phyloP scores from a whole-genome alignment of 2,329 filamentous ascomycete species.

The Gremmenia infestans region DNA sequence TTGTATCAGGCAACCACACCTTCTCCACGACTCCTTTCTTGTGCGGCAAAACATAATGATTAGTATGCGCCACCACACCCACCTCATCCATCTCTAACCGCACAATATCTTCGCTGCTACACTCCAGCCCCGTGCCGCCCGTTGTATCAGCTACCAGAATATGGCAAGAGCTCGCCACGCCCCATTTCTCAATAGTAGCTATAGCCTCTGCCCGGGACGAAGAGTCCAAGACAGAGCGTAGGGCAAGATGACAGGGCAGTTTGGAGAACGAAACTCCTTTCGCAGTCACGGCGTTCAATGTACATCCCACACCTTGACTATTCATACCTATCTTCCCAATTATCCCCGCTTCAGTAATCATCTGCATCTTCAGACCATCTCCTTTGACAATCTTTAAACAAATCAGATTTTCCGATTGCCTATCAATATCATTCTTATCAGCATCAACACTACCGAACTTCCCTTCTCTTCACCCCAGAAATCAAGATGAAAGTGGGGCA shows the following conservation, averaged over 20 bases:
- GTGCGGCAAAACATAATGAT: conserved; percentile 24
- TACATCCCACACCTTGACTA: conserved; percentile 45
- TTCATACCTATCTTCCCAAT: conserved; percentile 49
- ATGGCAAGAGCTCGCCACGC: conserved; percentile 48
- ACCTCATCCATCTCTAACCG: conserved; percentile 13
- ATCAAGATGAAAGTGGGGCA: not conserved
- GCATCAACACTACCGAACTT: not conserved
- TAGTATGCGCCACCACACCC: conserved; percentile 26
- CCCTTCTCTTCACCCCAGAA: not conserved
- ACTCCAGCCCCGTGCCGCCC: conserved; percentile 45
- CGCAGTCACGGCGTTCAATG: conserved; percentile 50
- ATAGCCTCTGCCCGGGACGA: conserved; percentile 40
- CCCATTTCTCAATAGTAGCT: conserved; percentile 37
- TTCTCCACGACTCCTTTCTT: conserved; percentile 13
- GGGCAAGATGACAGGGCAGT: conserved; percentile 50
- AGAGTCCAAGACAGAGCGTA: conserved; percentile 47
- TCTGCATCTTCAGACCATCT: conserved; percentile 7
- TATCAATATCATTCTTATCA: not conserved
- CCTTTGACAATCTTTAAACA: conserved; percentile 9
- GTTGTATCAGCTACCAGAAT: conserved; percentile 47
- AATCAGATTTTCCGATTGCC: conserved; percentile 9
- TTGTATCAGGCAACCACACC: conserved; percentile 19
- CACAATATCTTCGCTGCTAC: conserved; percentile 27
- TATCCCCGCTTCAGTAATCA: conserved; percentile 22
- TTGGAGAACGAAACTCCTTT: conserved; percentile 40